Evolutionary conservation across 1,284 basidiomycete species (phyloP).

Genomic region (Cryptococcus deneoformans): DNA sequence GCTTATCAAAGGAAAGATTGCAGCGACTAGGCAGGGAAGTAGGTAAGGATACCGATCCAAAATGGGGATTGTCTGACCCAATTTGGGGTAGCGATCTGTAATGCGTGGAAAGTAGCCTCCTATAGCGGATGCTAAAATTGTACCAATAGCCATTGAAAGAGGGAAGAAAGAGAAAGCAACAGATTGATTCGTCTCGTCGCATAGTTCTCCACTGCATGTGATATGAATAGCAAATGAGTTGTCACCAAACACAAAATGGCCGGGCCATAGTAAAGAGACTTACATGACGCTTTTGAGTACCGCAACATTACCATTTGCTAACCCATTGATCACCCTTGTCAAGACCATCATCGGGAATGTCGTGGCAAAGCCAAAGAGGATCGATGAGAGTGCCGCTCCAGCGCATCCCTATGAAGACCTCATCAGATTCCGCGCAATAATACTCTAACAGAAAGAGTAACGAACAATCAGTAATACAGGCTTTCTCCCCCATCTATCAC

Average conservation of each 20-base stretch:
- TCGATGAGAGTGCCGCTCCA: constrained; percentile 27
- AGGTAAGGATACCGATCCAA: constrained; percentile 32
- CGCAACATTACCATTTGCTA: constrained; percentile 39
- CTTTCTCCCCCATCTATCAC: constrained; percentile 36
- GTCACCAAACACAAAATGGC: background rate
- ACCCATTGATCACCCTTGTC: constrained; percentile 31
- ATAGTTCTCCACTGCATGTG: constrained; percentile 29
- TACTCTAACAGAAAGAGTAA: background rate
- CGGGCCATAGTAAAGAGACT: background rate
- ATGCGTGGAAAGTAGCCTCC: constrained; percentile 30
- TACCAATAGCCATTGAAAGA: constrained; percentile 34
- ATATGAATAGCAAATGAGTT: background rate
- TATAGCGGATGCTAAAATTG: constrained; percentile 33
- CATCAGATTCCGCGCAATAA: background rate
- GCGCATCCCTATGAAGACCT: constrained; percentile 24
- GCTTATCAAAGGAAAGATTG: constrained; percentile 24
- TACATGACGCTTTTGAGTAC: constrained; percentile 39
- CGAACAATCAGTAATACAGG: constrained; percentile 36
- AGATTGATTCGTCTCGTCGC: constrained; percentile 39
- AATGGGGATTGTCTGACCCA: constrained; percentile 23
- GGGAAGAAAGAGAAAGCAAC: constrained; percentile 41
- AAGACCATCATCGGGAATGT: constrained; percentile 27
- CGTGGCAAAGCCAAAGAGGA: constrained; percentile 33
- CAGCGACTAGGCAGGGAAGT: constrained; percentile 31
- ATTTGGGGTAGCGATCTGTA: constrained; percentile 5